A percentile compares a stretch with the other conserved stretches of the same genome.
These are phyloP conservation scores for Sporothrix variecibatus DNA, from an alignment of 2,329 filamentous ascomycete species.

Conservation along the genomic window DNA sequence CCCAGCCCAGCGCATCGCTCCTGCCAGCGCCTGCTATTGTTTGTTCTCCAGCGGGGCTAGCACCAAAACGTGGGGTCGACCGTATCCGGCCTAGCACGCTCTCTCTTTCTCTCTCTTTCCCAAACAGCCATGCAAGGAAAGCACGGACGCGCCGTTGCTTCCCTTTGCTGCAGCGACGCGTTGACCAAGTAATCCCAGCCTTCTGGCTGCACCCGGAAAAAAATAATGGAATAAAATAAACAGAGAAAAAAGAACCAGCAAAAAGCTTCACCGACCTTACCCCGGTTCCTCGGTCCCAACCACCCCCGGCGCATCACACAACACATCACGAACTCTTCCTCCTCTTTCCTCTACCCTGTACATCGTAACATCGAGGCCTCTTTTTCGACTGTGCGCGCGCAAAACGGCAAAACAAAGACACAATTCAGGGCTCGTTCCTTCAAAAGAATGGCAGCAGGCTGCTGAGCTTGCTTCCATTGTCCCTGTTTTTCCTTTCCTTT, in stretches of 20 bases:
- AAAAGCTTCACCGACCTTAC: conserved; percentile 17
- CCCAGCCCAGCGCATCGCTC: neutral
- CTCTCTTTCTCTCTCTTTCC: neutral
- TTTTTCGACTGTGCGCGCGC: neutral
- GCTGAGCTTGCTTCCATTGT: conserved; percentile 18
- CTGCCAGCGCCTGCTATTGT: neutral
- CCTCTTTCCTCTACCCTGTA: neutral
- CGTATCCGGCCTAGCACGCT: conserved; percentile 14
- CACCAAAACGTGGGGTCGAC: conserved; percentile 21
- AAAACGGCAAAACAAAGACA: neutral
- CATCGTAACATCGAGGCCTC: neutral
- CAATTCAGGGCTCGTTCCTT: neutral
- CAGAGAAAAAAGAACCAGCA: neutral
- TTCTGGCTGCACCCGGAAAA: conserved; percentile 7
- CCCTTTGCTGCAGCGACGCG: conserved; percentile 20
- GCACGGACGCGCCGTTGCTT: conserved; percentile 17
- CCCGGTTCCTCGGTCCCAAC: conserved; percentile 18
- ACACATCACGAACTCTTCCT: neutral
- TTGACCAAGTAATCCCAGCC: conserved; percentile 8
- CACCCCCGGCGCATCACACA: conserved; percentile 13
- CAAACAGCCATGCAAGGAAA: neutral
- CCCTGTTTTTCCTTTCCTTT: neutral
- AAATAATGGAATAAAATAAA: conserved; percentile 25
- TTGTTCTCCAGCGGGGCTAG: conserved; percentile 13
- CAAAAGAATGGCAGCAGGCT: conserved; percentile 21